Evolutionary conservation across 2,329 filamentous ascomycete species (phyloP), one percentile per base, ranked within the genome.

Genomic region (Aschersonia sp.): DNA sequence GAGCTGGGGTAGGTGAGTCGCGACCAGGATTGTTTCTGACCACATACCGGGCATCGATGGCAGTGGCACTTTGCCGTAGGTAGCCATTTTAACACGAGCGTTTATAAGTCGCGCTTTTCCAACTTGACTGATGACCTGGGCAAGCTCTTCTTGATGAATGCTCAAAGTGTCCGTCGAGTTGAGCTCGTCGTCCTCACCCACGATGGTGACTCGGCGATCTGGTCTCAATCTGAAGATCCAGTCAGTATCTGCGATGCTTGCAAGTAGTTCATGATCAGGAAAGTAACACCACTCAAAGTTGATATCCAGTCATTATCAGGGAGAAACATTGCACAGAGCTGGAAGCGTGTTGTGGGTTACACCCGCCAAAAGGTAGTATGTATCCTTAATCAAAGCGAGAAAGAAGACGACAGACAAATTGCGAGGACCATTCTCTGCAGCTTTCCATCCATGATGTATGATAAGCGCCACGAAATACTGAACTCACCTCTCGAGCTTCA

Each of bases 31-130:
- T 38, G 32, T 12, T 38, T 10, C 6, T n/a, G 20, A 20, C 7
- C 29, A 82, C 87, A 71, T 72, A 94, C 89, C 85, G 68, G 91
- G 84, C 71, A 89, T 77, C 65, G 83, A 84, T 65, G 83, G 74
- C 67, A 81, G 74, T 65, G 84, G 80, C 50, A 79, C 68, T 69
- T 94, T 94, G 74, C 88, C 89, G 68, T 82, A 82, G 65, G 66
- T 56, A 44, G 65, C 65, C 66, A 69, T 69, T 12, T 64, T 58
- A 30, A 63, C 57, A 45, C 64, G 52, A 52, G 61, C 71, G 62
- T 74, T 72, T 68, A 70, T 78, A 67, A 72, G 78, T 73, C 71
- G 69, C 59, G 65, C 66, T 64, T 69, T 69, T 65, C 68, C 70
- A 64, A 71, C 71, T 59, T 72, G 72, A 68, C 69, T 72, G 54